These are phyloP conservation scores for Sungouiozyma intestinalis DNA, from an alignment of 805 yeast genomes.

Conservation along the genomic window DNA sequence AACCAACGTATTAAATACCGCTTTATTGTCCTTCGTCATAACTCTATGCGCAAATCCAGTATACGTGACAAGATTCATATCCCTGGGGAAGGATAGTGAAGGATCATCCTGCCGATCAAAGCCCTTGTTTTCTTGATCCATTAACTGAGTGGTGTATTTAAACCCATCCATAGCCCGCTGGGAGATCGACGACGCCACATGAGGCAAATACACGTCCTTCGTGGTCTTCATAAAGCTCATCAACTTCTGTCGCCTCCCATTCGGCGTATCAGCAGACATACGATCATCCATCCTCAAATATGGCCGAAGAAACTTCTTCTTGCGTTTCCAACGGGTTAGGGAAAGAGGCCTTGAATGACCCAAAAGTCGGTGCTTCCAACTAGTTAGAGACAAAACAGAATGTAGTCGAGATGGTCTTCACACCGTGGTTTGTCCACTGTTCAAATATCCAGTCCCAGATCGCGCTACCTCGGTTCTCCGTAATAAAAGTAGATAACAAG, in stretches of 20 bases:
- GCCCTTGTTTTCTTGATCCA: conserved; percentile 2
- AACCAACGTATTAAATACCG: conserved; percentile 48
- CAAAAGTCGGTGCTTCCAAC: neutral
- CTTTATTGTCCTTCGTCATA: no score
- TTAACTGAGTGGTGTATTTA: conserved; percentile 1
- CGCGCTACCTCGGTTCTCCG: no score
- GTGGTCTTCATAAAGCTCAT: conserved; percentile 44
- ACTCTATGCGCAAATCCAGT: conserved; percentile 49
- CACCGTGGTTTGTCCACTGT: neutral
- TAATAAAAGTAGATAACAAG: no score
- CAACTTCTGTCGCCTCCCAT: conserved; percentile 36
- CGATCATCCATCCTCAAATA: neutral
- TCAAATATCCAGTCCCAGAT: no score
- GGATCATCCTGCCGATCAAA: neutral
- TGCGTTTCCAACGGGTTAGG: neutral
- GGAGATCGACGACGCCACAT: conserved; percentile 37
- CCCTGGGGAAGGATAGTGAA: conserved; percentile 33
- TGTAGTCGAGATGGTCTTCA: neutral
- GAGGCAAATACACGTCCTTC: conserved; percentile 48
- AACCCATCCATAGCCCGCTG: conserved; percentile 31
- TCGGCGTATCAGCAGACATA: neutral
- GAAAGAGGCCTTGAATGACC: neutral
- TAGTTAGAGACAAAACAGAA: neutral
- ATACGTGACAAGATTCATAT: conserved; percentile 50
- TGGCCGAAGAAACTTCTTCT: neutral